A percentile compares a stretch with the other conserved stretches of the same genome.
These are phyloP conservation scores for Garcia nutans DNA, from an alignment of 345 rosid species.

Conservation along the genomic window DNA sequence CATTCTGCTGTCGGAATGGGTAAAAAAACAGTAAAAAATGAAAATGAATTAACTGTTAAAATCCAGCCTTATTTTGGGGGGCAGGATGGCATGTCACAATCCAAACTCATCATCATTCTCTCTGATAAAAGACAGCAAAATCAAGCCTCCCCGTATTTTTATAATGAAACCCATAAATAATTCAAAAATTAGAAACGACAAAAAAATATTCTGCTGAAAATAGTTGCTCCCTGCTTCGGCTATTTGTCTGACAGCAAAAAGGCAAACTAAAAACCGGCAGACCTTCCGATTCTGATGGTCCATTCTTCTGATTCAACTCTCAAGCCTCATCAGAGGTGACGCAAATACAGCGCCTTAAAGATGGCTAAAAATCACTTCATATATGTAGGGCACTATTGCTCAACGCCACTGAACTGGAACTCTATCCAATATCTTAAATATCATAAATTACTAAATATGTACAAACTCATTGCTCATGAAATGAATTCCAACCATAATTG, in stretches of 20 bases:
- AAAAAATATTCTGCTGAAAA: neutral
- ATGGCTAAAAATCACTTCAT: too few relatives aligned
- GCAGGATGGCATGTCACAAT: neutral
- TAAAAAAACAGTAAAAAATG: too few relatives aligned
- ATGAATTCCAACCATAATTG: constrained; percentile 9
- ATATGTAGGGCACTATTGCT: too few relatives aligned
- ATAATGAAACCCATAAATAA: neutral
- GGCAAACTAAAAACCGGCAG: neutral
- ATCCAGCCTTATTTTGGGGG: neutral
- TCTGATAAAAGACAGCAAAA: neutral
- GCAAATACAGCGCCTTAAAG: neutral
- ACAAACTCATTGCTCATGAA: constrained; percentile 6
- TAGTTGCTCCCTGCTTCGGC: neutral
- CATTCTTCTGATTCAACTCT: neutral
- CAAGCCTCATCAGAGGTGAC: neutral
- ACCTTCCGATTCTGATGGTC: neutral
- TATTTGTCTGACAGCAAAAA: neutral
- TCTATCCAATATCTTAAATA: neutral
- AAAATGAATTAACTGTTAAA: too few relatives aligned
- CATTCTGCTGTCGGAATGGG: too few relatives aligned
- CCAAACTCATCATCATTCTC: neutral
- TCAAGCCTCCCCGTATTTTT: neutral
- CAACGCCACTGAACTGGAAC: neutral
- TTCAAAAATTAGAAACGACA: too few relatives aligned
- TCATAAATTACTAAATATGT: constrained; percentile 15